Evolutionary conservation across 176 grass and related monocot species (phyloP), one percentile per base, ranked within the genome.

Genomic region (Aegilops speltoides): DNA sequence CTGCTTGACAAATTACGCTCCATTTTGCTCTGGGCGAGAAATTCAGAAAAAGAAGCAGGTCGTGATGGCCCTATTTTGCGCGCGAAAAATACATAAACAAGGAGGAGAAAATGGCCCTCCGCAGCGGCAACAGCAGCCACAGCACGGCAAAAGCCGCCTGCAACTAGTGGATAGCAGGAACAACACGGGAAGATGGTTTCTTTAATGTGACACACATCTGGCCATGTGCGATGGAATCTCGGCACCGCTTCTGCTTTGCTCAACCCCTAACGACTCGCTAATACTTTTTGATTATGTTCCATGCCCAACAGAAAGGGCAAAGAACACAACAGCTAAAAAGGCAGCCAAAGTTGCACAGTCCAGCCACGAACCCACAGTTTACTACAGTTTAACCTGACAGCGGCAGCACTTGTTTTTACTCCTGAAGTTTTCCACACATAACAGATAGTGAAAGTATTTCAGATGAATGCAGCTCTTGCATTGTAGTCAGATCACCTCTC

Each of bases 141-240:
- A 68, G 12, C 68, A 76, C 68, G 76, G 80, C 80, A 26, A 64
- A 79, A 14, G 74, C 74, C 46, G 24, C 7, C 15, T 54, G 46
- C 84, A 77, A 81, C 70, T 32, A 37, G 8, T 20, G 60, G 67
- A 76, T 87, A 76, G 57, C 85, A 76, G 76, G 45, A 80, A n/a
- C 46, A 80, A 80, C 89, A 84, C 74, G 59, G 54, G 66, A 5
- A 32, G 14, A 15, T 57, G 2, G 83, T 80, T 87, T 91, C 4
- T 91, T 91, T 87, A 84, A 84, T 84, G 20, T 32, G 68, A 79
- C 68, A 46, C 40, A 50, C 85, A 87, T 84, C 89, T 84, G 85
- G 81, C 89, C 89, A 87, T 91, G 89, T 91, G 89, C 76, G 20
- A 84, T 76, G 89, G 85, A 87, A 87, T 84, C 81, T 84, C 75